Conservation (phyloP, 306 rosid genomes). For the Macrotyloma uniflorum region DNA sequence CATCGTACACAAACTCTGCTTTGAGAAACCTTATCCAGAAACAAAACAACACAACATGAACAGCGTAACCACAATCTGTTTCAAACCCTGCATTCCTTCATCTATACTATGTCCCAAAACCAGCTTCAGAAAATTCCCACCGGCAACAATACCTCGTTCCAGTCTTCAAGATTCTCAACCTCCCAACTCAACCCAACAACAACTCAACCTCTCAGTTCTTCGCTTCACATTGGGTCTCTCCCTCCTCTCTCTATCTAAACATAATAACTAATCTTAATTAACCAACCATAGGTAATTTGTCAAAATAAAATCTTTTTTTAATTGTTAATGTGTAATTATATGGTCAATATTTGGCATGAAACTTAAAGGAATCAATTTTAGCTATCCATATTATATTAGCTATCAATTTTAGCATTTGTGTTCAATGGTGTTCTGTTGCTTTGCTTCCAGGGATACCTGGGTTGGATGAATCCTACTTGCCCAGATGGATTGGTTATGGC, state of each 20-base stretch:
- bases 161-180: constrained; percentile 60
- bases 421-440: neutral
- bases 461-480: constrained; percentile 91
- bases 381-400: neutral
- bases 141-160: constrained; percentile 41
- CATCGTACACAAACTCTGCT: neutral
- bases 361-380: neutral
- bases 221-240: constrained; percentile 84
- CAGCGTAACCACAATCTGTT: constrained; percentile 11
- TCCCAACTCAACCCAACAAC: constrained; percentile 45
- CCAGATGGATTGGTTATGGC: constrained; percentile 96
- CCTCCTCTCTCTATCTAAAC: constrained; percentile 7
- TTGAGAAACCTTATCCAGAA: neutral
- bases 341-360: neutral
- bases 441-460: constrained; percentile 79
- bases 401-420: neutral
- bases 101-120: constrained; percentile 40
- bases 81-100: constrained; percentile 43
- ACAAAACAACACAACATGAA: constrained; percentile 50
- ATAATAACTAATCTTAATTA: neutral
- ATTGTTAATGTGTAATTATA: neutral
- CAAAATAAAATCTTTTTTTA: neutral
- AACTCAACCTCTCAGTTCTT: constrained; percentile 85
- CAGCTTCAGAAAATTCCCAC: constrained; percentile 26
- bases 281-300: neutral